Conservation (phyloP, 108 stramenopile genomes). For the Stephanodiscus triporus region DNA sequence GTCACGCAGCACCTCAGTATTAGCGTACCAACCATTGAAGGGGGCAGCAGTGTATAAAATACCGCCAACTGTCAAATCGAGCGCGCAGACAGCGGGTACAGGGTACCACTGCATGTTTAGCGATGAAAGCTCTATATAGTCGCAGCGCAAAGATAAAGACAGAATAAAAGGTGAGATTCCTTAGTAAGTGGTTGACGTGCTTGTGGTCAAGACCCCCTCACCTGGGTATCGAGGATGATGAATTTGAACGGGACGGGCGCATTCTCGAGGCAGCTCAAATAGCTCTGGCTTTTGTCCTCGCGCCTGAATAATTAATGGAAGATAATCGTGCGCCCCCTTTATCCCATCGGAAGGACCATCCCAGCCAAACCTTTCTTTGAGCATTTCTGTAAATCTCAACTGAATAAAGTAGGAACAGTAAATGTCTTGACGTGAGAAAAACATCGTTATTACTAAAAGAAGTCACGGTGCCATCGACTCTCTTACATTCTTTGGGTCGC, state of each 20-base stretch:
- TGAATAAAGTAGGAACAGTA: neutral
- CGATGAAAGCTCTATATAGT: slow-evolving; percentile 11
- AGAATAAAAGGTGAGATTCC: too few species aligned
- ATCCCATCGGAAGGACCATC: slow-evolving; percentile 11
- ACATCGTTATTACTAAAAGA: neutral
- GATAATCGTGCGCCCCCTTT: slow-evolving; percentile 10
- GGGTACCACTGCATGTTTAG: too few species aligned
- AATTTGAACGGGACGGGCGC: slow-evolving; percentile 22
- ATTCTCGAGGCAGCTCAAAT: slow-evolving; percentile 26
- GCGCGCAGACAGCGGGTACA: slow-evolving; percentile 28
- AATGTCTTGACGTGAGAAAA: slow-evolving; percentile 1
- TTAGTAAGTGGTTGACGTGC: too few species aligned
- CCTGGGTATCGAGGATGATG: slow-evolving; percentile 16
- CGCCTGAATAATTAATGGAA: slow-evolving; percentile 12
- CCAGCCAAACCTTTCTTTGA: slow-evolving; percentile 25
- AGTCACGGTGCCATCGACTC: neutral
- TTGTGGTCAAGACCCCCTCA: too few species aligned
- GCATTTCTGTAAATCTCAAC: slow-evolving; percentile 27
- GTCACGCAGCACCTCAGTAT: slow-evolving; percentile 37
- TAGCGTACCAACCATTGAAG: slow-evolving; percentile 54
- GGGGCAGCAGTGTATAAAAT: slow-evolving; percentile 37
- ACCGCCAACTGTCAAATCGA: slow-evolving; percentile 37
- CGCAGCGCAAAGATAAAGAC: too few species aligned
- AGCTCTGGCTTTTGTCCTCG: slow-evolving; percentile 12
- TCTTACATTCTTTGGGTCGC: slow-evolving; percentile 35